These are phyloP conservation scores for Thinopyrum elongatum DNA, from an alignment of 176 grass and related monocot genomes.

Conservation along the genomic window DNA sequence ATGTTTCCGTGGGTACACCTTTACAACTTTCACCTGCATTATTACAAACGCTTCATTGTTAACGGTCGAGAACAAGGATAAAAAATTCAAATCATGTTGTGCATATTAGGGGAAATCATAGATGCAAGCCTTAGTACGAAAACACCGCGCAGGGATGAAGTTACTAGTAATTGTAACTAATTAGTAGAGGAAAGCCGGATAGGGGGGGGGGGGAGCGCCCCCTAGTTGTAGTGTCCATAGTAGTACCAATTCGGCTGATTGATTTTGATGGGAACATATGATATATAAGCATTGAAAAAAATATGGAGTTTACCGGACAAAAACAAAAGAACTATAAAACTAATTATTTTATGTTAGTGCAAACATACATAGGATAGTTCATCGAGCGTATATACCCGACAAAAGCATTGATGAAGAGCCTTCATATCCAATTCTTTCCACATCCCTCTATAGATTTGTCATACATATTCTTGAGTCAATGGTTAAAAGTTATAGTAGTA, in stretches of 20 bases:
- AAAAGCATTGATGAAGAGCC: background rate
- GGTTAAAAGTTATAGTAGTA: background rate
- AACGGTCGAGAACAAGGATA: too few species aligned
- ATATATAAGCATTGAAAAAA: too few species aligned
- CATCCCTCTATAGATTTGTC: background rate
- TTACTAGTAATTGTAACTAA: too few species aligned
- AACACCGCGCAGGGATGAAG: background rate
- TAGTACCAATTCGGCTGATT: background rate
- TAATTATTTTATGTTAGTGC: too few species aligned
- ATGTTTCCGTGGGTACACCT: background rate
- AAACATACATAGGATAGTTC: too few species aligned
- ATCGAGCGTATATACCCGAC: background rate
- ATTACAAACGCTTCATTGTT: too few species aligned
- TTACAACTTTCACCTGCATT: slow-evolving; percentile 14
- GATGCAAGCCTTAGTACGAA: background rate
- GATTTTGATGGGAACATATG: too few species aligned
- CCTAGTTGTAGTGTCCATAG: background rate
- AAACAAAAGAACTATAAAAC: too few species aligned
- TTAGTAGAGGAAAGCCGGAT: too few species aligned
- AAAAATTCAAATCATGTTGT: background rate
- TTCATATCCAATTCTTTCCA: background rate
- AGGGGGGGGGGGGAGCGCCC: too few species aligned
- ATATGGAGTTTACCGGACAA: too few species aligned
- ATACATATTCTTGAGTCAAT: background rate
- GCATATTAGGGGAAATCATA: background rate